These are phyloP conservation scores for Fusarium secorum DNA, from an alignment of 2,329 filamentous ascomycete species.

Conservation along the genomic window DNA sequence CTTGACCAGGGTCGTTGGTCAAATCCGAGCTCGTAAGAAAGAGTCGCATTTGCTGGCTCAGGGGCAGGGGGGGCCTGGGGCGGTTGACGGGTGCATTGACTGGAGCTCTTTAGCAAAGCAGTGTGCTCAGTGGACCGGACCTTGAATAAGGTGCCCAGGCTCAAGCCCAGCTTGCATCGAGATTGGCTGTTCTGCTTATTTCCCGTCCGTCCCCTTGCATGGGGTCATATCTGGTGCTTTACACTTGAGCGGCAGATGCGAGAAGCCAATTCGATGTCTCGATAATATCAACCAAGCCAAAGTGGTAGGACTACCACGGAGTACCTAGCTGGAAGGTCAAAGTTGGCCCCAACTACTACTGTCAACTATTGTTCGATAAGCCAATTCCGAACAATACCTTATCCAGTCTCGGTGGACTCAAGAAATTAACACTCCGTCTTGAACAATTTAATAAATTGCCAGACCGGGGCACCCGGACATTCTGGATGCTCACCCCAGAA, in stretches of 20 bases:
- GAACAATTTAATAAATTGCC: conserved; percentile 37
- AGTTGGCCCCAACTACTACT: not conserved
- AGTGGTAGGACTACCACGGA: not conserved
- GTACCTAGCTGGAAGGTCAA: not conserved
- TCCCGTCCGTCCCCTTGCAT: conserved; percentile 20
- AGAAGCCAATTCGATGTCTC: conserved; percentile 17
- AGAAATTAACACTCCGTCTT: conserved; percentile 39
- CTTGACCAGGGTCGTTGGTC: conserved; percentile 6
- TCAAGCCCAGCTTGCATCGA: conserved; percentile 25
- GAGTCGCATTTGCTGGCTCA: conserved; percentile 29
- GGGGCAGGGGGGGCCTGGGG: conserved; percentile 30
- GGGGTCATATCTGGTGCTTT: conserved; percentile 1
- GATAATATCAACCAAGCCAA: not conserved
- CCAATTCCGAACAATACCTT: not conserved
- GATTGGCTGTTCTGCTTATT: conserved; percentile 35
- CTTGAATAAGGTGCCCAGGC: conserved; percentile 16
- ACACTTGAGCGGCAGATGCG: conserved; percentile 7
- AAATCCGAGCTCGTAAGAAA: conserved; percentile 26
- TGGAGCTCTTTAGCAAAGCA: conserved; percentile 10
- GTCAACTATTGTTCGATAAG: not conserved
- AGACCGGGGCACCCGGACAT: conserved; percentile 35
- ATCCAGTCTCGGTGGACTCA: conserved; percentile 35
- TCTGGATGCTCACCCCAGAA: conserved; percentile 30
- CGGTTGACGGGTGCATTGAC: conserved; percentile 9
- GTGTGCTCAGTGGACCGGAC: conserved; percentile 16